phyloP scores from a whole-genome alignment of 495 filamentous ascomycete genomes.

The Penicillium cataractarum region DNA sequence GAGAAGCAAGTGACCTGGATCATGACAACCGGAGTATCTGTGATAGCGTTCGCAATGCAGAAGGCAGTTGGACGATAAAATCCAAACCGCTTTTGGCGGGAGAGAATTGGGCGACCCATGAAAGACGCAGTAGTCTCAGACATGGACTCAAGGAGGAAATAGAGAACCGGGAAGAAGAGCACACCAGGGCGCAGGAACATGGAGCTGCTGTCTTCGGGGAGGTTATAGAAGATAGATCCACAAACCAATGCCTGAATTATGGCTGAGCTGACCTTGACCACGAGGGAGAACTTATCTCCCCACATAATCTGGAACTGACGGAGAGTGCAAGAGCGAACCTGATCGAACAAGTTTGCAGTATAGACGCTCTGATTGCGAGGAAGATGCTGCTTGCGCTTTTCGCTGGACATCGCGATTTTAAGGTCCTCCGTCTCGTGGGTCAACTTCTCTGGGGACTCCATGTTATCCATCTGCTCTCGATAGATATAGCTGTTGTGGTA shows the following conservation, averaged over 20 bases:
- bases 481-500: conserved; percentile 74
- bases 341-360: conserved; percentile 58
- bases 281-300: conserved; percentile 42
- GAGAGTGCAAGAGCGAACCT: conserved; percentile 59
- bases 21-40: conserved; percentile 71
- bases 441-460: conserved; percentile 55
- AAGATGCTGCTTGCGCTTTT: conserved; percentile 57
- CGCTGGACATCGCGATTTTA: conserved; percentile 46
- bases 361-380: conserved; percentile 49
- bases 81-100: conserved; percentile 57
- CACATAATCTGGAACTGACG: conserved; percentile 45
- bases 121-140: conserved; percentile 45
- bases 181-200: conserved; percentile 47
- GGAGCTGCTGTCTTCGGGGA: conserved; percentile 39
- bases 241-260: conserved; percentile 45
- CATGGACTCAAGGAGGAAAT: conserved; percentile 43
- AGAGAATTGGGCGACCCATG: conserved; percentile 48
- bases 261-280: conserved; percentile 37
- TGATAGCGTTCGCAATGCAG: conserved; percentile 77
- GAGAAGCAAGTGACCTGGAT: conserved; percentile 70
- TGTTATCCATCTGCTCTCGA: conserved; percentile 62
- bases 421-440: conserved; percentile 46
- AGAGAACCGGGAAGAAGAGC: conserved; percentile 44
- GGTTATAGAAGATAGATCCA: conserved; percentile 48
- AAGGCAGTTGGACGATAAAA: conserved; percentile 81